Conservation (phyloP, 1,284 basidiomycete genomes). For the Somion occarium region DNA sequence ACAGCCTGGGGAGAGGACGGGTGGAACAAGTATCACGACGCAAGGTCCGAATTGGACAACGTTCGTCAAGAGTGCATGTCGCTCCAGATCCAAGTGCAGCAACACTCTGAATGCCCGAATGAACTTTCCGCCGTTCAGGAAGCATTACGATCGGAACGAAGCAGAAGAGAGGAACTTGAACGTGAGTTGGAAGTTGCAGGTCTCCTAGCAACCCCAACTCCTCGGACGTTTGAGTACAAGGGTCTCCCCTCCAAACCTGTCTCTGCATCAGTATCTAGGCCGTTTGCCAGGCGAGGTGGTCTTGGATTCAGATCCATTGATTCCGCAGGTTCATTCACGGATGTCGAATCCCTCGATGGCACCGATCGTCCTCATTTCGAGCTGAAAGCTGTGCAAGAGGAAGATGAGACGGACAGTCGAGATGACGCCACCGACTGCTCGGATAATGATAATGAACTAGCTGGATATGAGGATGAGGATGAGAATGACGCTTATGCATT, state of each 20-base stretch:
- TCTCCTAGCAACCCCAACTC: slow-evolving; percentile 40
- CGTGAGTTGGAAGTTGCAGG: slow-evolving; percentile 39
- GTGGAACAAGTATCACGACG: slow-evolving; percentile 27
- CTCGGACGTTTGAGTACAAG: slow-evolving; percentile 31
- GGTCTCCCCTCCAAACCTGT: slow-evolving; percentile 5
- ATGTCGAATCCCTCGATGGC: slow-evolving; percentile 55
- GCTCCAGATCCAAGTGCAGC: slow-evolving; percentile 29
- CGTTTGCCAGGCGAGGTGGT: slow-evolving; percentile 30
- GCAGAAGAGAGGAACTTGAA: slow-evolving; percentile 35
- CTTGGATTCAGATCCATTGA: slow-evolving; percentile 59
- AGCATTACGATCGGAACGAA: slow-evolving; percentile 34
- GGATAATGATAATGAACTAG: slow-evolving; percentile 53
- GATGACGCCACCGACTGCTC: slow-evolving; percentile 21
- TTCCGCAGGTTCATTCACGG: slow-evolving; percentile 56
- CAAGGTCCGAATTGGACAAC: slow-evolving; percentile 31
- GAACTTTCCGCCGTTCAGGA: slow-evolving; percentile 31
- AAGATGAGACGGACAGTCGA: slow-evolving; percentile 42
- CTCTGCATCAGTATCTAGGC: slow-evolving; percentile 22
- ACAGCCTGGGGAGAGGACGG: slow-evolving; percentile 29
- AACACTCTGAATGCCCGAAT: slow-evolving; percentile 25
- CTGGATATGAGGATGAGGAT: slow-evolving; percentile 67
- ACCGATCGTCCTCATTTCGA: slow-evolving; percentile 35
- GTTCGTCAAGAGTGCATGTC: slow-evolving; percentile 24
- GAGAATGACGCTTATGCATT: slow-evolving; percentile 47
- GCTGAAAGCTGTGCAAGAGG: slow-evolving; percentile 53